phyloP scores from a whole-genome alignment of 768 basidiomycete species.

The Amanita rimosa region DNA sequence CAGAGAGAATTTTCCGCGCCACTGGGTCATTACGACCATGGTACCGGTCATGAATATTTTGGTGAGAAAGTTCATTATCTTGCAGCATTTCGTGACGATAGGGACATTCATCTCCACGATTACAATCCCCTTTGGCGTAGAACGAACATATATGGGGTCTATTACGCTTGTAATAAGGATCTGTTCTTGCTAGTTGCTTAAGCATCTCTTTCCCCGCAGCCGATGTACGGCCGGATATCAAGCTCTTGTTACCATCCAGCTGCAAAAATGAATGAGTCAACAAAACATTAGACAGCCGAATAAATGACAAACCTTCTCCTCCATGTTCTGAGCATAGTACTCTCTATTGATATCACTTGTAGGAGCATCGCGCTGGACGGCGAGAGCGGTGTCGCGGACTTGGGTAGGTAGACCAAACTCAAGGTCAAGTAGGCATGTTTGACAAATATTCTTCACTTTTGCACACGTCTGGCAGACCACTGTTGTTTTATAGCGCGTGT shows the following conservation, averaged over 20 bases:
- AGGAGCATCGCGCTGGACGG: slow-evolving; percentile 76
- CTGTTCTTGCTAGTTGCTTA: slow-evolving; percentile 87
- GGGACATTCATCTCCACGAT: slow-evolving; percentile 84
- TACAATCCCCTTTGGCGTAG: slow-evolving; percentile 93
- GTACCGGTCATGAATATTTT: slow-evolving; percentile 92
- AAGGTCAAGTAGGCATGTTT: slow-evolving; percentile 93
- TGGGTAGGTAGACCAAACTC: slow-evolving; percentile 96
- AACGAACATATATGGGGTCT: slow-evolving; percentile 91
- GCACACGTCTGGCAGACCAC: slow-evolving; percentile 97
- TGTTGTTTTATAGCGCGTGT: slow-evolving; percentile 92
- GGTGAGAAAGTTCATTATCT: slow-evolving; percentile 75
- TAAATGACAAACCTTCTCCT: slow-evolving; percentile 49
- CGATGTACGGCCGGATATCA: slow-evolving; percentile 49
- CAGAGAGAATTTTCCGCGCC: slow-evolving; percentile 76
- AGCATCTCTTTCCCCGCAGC: slow-evolving; percentile 94
- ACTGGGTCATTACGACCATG: slow-evolving; percentile 92
- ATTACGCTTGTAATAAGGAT: slow-evolving; percentile 97
- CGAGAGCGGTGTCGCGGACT: slow-evolving; percentile 92
- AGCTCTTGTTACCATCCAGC: slow-evolving; percentile 60
- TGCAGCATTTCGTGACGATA: slow-evolving; percentile 90
- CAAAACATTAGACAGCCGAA: neutral
- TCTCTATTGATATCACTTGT: slow-evolving; percentile 96
- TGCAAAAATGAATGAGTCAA: slow-evolving; percentile 20
- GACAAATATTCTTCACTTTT: slow-evolving; percentile 94
- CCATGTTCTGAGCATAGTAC: slow-evolving; percentile 90